Evolutionary conservation across 768 basidiomycete species (phyloP), one percentile per base, ranked within the genome.

Genomic region (Coprinopsis cinerea): DNA sequence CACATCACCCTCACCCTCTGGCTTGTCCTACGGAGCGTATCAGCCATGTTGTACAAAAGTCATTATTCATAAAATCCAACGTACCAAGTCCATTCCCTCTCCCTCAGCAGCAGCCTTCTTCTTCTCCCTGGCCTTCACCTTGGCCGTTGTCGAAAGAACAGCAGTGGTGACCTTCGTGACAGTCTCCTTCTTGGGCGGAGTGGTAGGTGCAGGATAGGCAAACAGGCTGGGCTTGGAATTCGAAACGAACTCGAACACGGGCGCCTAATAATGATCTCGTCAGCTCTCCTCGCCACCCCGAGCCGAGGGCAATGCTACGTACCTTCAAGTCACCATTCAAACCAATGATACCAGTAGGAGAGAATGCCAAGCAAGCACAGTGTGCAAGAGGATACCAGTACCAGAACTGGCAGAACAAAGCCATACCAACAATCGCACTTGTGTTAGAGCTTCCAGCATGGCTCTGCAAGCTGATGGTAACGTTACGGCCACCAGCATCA

Each of bases 321-420:
- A 92, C 89, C 77, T 89, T 87, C 44, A 98, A 70, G 53, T 93
- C 81, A 53, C 78, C 84, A 59, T 92, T 87, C 51, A 98, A 67
- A 25, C 92, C 95, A 58, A 99, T 92, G 49, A 99, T 85, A 7
- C 87, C 93, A 13, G 96, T 99, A 2, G 96, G 94, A 49, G 91
- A 87, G 67, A 99, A 97, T 1, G 94, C 86, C 55, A 99, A 70
- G 58, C 86, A 88, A 14, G 89, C 87, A 54, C 88, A 92, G 61
- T 97, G 94, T 13, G 93, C 92, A 23, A 98, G 73, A 27, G 96
- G 96, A 69, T 94, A 99, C 96, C 96, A 99, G 65, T 98, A 98
- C 96, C 96, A 99, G 70, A 99, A 98, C 66, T 99, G 96, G 60
- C 89, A 90, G 73, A 99, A 99, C 63, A 99, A 69, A 15, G 88